These are phyloP conservation scores for Karstenula rhodostoma DNA, from an alignment of 2,329 filamentous ascomycete genomes.

Conservation along the genomic window DNA sequence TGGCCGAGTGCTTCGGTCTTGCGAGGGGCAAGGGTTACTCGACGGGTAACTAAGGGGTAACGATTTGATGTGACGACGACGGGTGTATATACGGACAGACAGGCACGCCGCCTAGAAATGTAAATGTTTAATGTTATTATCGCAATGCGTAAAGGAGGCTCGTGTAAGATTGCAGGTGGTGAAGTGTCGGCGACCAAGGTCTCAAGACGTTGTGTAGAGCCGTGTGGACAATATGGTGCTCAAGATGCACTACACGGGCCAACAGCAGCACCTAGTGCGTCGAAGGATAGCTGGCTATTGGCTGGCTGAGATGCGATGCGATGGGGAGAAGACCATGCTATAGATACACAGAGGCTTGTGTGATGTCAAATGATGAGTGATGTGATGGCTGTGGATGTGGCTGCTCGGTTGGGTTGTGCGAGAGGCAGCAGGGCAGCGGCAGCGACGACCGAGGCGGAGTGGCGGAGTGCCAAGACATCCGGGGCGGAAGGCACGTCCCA, in stretches of 20 bases:
- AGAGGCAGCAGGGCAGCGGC: not conserved
- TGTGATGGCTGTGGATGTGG: no score
- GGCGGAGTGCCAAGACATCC: constrained; percentile 14
- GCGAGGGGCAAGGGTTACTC: constrained; percentile 29
- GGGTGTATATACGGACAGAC: not conserved
- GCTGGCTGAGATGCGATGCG: not conserved
- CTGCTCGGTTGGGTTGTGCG: not conserved
- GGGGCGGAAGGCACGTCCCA: constrained; percentile 12
- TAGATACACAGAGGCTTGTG: not conserved
- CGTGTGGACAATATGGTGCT: not conserved
- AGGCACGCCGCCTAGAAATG: constrained; percentile 5
- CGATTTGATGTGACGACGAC: not conserved
- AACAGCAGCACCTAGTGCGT: not conserved
- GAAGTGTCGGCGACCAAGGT: not conserved
- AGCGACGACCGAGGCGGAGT: not conserved
- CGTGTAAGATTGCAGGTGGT: not conserved
- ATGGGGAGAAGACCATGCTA: not conserved
- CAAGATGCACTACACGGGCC: not conserved
- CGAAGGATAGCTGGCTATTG: not conserved
- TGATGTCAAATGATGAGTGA: no score
- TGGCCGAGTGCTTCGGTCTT: constrained; percentile 70
- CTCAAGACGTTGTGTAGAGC: not conserved
- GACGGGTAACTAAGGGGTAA: not conserved
- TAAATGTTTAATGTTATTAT: constrained; percentile 8
- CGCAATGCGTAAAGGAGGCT: not conserved